Base-by-base conservation (phyloP, 2,329 filamentous ascomycete species). In the Hirsutella rhossiliensis region DNA sequence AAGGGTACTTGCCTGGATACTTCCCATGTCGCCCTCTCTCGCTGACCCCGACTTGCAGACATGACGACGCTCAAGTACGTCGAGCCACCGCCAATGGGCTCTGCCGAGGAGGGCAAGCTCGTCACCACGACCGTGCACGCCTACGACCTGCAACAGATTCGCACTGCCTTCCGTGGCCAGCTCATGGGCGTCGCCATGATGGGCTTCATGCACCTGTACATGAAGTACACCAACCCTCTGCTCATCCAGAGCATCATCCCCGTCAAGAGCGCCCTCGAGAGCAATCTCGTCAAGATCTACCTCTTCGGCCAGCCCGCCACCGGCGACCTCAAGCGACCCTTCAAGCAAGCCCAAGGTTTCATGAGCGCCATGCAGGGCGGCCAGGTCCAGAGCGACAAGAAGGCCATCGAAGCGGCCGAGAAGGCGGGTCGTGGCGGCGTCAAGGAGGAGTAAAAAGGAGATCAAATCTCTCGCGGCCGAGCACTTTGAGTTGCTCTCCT, bases 211-310 rank as follows among this genome's bases (percentile, higher is more conserved):
- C 92, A 98, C 72, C 54, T 98, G 49, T 98, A 97, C 81, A 85
- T 98, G 76, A 89, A 96, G 67, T 98, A 97, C 82, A 97, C 89
- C 72, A 98, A 97, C 80, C 92, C 92, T 37, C 85, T 98, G 42
- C 74, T 96, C 59, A 95, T 98, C 72, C 92, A 98, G 79, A 94
- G 85, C 65, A 95, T 98, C 71, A 92, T 98, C 62, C 92, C 92
- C 30, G 75, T 97, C 67, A 98, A 98, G 82, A 78, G 84, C 62
- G 90, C 88, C 39, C 78, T 98, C 66, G 92, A 98, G 75, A 77
- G 83, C 70, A 97, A 96, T 75, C 73, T 96, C 57, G 78, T 92
- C 74, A 96, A 97, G 79, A 90, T 98, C 60, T 85, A 97, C 69
- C 55, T 98, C 51, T 84, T 89, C 52, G 89, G 89, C 58, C 73